Evolutionary conservation across 2,329 filamentous ascomycete genomes (phyloP), one percentile per base, ranked within the genome.

Genomic region (Fusarium mangiferae): DNA sequence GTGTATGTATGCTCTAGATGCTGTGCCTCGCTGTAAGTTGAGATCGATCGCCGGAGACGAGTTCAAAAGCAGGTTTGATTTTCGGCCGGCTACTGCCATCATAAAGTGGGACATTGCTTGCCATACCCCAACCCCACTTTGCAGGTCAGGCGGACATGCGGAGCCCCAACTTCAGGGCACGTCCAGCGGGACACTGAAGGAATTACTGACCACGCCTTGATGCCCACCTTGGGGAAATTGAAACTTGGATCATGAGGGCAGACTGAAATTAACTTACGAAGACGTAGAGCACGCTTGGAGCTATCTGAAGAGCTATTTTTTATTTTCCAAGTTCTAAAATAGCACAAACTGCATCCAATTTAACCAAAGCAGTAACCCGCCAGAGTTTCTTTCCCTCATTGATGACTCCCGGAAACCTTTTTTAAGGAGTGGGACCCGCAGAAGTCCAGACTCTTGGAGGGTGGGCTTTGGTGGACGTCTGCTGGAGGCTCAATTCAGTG

Each of bases 111-210:
- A 41, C 54, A 48, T 36, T 61, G 46, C 52, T 67, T 63, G 46
- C 56, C 65, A 72, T 74, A 72, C 67, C 75, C 67, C 68, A 77
- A 66, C 76, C 73, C 76, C 76, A 78, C 77, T 73, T 70, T 73
- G 70, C 68, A 75, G 76, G 76, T 78, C 76, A 78, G 75, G 66
- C 65, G 73, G 74, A 59, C 30, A 72, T 77, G 74, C 75, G 75
- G 76, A 78, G 75, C 75, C 73, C 72, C 74, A 66, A 72, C 71
- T 44, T 70, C 68, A 57, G 68, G 62, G 62, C 72, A 33, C 45
- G 48, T 62, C 33, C 66, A 71, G 66, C 49, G 70, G 71, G 71
- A 61, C 58, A 66, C 60, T 48, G 58, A 74, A 69, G 44, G 64
- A 69, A 69, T 62, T 69, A 39, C 44, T 63, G 52, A 45, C 64